Percentiles rank a stretch among this genome's conserved stretches.
These are phyloP conservation scores for Kodamaea arcana DNA, from an alignment of 1,139 yeast species.

Conservation along the genomic window DNA sequence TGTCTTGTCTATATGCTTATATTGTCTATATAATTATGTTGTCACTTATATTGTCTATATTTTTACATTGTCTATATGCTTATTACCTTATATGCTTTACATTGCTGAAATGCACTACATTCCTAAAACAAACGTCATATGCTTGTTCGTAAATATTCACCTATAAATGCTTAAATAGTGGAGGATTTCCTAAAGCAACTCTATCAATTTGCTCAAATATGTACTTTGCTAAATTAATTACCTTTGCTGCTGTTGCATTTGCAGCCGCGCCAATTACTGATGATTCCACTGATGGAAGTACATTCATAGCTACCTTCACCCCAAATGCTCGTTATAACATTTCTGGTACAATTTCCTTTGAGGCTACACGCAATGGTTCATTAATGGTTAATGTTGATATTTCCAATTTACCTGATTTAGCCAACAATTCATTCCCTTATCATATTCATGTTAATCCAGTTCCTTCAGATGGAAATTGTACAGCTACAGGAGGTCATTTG, in stretches of 20 bases:
- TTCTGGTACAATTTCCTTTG: slow-evolving; percentile 27
- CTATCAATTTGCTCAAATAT: no score
- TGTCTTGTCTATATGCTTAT: no score
- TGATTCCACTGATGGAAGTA: slow-evolving; percentile 22
- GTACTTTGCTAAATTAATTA: background rate
- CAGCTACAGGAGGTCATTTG: slow-evolving; percentile 35
- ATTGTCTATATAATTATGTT: no score
- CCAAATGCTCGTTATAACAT: slow-evolving; percentile 14
- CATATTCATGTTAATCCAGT: slow-evolving; percentile 38
- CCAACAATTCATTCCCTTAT: slow-evolving; percentile 41
- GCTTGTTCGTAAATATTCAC: no score
- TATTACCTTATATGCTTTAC: no score
- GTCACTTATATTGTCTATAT: no score
- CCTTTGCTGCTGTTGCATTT: slow-evolving; percentile 4
- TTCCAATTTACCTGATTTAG: slow-evolving; percentile 25
- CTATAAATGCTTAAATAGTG: no score
- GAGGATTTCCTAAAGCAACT: no score
- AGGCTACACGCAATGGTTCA: slow-evolving; percentile 28
- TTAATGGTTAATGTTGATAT: slow-evolving; percentile 30
- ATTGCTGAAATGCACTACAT: no score
- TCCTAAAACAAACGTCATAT: no score
- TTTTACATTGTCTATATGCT: no score
- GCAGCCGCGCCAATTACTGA: slow-evolving; percentile 22
- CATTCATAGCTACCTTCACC: slow-evolving; percentile 20
- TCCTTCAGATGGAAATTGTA: slow-evolving; percentile 37